Evolutionary conservation across 768 basidiomycete species (phyloP).

Genomic region (Termitomyces sp.): DNA sequence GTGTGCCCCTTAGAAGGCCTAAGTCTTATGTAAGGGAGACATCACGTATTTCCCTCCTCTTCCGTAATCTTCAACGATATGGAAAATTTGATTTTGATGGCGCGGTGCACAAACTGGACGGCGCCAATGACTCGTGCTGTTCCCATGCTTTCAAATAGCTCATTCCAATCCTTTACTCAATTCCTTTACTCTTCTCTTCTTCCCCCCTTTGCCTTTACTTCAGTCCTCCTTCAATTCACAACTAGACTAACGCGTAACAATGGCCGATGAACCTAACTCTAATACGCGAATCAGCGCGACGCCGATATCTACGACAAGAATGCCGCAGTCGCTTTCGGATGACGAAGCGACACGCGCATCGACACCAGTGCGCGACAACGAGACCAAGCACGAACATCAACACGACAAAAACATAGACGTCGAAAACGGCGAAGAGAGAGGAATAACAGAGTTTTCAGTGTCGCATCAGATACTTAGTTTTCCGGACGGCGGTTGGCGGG

Average conservation of each 20-base stretch:
- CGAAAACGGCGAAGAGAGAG: background rate
- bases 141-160: conserved; percentile 14
- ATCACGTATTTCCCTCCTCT: background rate
- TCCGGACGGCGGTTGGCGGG: conserved; percentile 38
- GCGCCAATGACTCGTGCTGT: background rate
- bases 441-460: background rate
- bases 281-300: background rate
- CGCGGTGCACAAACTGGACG: background rate
- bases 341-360: conserved; percentile 3
- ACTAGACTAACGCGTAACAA: background rate
- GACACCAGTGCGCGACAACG: background rate
- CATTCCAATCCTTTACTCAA: background rate
- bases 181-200: background rate
- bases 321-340: background rate
- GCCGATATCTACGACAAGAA: background rate
- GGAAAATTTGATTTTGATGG: background rate
- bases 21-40: background rate
- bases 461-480: conserved; percentile 14
- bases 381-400: background rate
- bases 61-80: background rate
- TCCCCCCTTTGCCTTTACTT: background rate
- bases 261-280: background rate
- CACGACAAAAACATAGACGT: background rate
- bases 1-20: too few species aligned
- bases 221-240: background rate